Evolutionary conservation across 1,284 basidiomycete genomes (phyloP).

Genomic region (Porogramme epimiltina): DNA sequence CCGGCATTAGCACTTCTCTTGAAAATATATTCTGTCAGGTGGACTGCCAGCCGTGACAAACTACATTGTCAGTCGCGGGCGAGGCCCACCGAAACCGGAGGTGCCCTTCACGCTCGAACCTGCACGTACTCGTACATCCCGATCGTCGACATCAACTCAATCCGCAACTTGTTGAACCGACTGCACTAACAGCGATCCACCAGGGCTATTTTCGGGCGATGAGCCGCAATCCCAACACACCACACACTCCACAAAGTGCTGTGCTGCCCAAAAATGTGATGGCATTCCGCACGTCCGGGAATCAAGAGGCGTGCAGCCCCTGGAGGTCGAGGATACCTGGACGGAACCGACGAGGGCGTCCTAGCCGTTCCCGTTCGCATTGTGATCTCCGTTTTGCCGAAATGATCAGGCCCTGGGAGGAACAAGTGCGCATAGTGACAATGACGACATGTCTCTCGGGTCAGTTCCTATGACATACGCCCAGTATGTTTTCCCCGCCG

Average conservation of each 20-base stretch:
- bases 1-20: slow-evolving; percentile 25
- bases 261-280: slow-evolving; percentile 29
- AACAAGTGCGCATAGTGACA: too few species aligned
- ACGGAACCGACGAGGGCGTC: slow-evolving; percentile 22
- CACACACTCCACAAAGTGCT: slow-evolving; percentile 30
- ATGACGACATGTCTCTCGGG: too few species aligned
- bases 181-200: slow-evolving; percentile 31
- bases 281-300: slow-evolving; percentile 25
- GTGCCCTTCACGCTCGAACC: slow-evolving; percentile 22
- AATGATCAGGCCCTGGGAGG: too few species aligned
- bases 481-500: too few species aligned
- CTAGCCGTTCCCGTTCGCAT: slow-evolving; percentile 28
- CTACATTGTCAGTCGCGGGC: slow-evolving; percentile 19
- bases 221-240: slow-evolving; percentile 30
- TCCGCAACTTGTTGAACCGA: slow-evolving; percentile 25
- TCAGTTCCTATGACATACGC: too few species aligned
- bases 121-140: slow-evolving; percentile 20
- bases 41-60: slow-evolving; percentile 26
- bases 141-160: not conserved
- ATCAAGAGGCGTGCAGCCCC: slow-evolving; percentile 25
- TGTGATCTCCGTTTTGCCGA: slow-evolving; percentile 9
- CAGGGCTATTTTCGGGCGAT: slow-evolving; percentile 29
- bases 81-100: slow-evolving; percentile 24
- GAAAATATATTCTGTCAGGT: slow-evolving; percentile 27
- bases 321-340: slow-evolving; percentile 26